These are phyloP conservation scores for Lachnellula hyalina DNA, from an alignment of 2,329 filamentous ascomycete species.

Conservation along the genomic window DNA sequence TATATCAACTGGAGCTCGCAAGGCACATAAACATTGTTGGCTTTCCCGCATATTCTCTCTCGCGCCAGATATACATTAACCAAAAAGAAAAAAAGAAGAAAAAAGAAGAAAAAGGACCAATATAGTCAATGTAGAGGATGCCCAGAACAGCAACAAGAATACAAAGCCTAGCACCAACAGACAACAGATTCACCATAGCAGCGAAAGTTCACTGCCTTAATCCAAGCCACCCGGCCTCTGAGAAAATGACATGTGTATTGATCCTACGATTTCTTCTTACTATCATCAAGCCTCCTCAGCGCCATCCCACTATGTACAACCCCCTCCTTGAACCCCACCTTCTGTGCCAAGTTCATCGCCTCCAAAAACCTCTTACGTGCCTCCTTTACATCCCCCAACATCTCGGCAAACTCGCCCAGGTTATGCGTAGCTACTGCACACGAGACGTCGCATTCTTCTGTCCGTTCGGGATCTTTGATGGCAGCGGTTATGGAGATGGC, in stretches of 20 bases:
- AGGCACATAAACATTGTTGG: no score
- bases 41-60: no score
- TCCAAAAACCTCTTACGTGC: slow-evolving; percentile 66
- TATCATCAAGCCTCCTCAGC: slow-evolving; percentile 32
- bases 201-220: no score
- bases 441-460: slow-evolving; percentile 74
- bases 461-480: slow-evolving; percentile 61
- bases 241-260: not conserved
- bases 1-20: no score
- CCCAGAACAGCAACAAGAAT: no score
- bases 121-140: no score
- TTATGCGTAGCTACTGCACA: slow-evolving; percentile 84
- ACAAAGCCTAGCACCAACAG: no score
- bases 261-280: not conserved
- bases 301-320: slow-evolving; percentile 48
- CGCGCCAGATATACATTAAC: no score
- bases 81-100: no score
- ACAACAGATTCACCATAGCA: no score
- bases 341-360: slow-evolving; percentile 56
- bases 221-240: no score
- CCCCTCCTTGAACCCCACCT: slow-evolving; percentile 47
- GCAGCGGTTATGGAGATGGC: slow-evolving; percentile 62
- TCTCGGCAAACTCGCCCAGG: slow-evolving; percentile 75
- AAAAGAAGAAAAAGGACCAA: no score
- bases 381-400: slow-evolving; percentile 59